Conservation (phyloP, 495 filamentous ascomycete genomes). For the Podospora conica region DNA sequence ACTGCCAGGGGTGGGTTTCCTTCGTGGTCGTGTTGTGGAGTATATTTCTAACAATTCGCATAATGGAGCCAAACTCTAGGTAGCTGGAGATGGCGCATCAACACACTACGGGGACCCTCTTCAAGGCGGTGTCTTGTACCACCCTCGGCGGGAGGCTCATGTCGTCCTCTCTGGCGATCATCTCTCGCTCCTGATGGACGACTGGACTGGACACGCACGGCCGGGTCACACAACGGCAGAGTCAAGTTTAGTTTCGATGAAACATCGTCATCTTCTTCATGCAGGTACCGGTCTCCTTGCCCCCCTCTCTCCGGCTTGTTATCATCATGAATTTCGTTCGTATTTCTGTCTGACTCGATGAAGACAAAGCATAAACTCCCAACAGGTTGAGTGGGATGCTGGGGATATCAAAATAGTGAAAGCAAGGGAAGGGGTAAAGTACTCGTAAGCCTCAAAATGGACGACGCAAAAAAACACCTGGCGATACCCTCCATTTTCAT, state of each 20-base stretch:
- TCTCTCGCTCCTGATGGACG: not conserved
- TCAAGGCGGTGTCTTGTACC: not conserved
- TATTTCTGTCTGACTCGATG: not conserved
- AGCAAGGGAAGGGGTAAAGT: not conserved
- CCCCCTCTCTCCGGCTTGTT: not conserved
- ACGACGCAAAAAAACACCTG: not conserved
- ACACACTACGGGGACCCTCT: not conserved
- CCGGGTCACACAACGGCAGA: not conserved
- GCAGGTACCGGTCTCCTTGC: not conserved
- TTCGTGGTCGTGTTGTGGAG: not conserved
- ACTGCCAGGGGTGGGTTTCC: not conserved
- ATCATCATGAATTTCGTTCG: not conserved
- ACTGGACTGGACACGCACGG: too few relatives aligned
- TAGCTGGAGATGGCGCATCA: not conserved
- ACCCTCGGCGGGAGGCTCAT: not conserved
- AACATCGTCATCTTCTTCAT: not conserved
- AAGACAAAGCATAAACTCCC: too few relatives aligned
- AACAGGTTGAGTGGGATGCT: too few relatives aligned
- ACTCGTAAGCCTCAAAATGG: not conserved
- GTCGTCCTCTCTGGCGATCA: not conserved
- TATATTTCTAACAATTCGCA: not conserved
- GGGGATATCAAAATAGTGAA: conserved; percentile 7
- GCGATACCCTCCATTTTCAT: not conserved
- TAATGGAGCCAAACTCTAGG: too few relatives aligned
- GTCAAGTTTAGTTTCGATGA: not conserved